These are phyloP conservation scores for Butyriboletus loyo DNA, from an alignment of 768 basidiomycete genomes.

Conservation along the genomic window DNA sequence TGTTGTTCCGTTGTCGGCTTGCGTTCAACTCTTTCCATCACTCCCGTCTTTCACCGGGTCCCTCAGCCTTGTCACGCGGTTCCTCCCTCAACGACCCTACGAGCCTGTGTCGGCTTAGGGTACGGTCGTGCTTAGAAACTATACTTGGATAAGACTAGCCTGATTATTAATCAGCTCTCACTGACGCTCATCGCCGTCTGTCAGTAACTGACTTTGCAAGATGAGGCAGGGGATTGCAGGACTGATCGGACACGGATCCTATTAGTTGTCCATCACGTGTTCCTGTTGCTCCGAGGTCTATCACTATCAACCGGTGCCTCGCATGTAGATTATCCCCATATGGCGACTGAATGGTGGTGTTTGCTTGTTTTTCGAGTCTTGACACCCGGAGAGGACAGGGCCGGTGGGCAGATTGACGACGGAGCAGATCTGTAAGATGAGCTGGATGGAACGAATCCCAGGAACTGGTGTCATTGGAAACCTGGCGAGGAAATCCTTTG, in stretches of 20 bases:
- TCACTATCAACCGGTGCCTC: background rate
- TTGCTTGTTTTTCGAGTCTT: background rate
- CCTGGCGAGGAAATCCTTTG: background rate
- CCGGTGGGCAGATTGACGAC: background rate
- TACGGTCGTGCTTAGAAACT: too few species aligned
- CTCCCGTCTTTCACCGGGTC: background rate
- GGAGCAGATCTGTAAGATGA: background rate
- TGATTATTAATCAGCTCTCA: too few species aligned
- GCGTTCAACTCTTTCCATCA: background rate
- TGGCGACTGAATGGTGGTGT: conserved; percentile 1
- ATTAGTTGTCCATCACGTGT: background rate
- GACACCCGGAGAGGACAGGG: background rate
- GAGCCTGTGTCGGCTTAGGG: too few species aligned
- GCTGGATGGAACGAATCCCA: background rate
- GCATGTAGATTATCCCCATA: conserved; percentile 2
- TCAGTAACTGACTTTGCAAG: background rate
- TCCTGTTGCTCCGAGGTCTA: background rate
- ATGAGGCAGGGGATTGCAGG: background rate
- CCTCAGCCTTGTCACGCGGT: too few species aligned
- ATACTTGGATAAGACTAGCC: too few species aligned
- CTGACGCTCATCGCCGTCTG: background rate
- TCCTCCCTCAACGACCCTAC: too few species aligned
- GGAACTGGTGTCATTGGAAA: background rate
- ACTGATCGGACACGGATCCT: background rate
- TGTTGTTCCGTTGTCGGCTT: background rate